Conservation (phyloP, 306 rosid species). For the Hippophae tibetana region DNA sequence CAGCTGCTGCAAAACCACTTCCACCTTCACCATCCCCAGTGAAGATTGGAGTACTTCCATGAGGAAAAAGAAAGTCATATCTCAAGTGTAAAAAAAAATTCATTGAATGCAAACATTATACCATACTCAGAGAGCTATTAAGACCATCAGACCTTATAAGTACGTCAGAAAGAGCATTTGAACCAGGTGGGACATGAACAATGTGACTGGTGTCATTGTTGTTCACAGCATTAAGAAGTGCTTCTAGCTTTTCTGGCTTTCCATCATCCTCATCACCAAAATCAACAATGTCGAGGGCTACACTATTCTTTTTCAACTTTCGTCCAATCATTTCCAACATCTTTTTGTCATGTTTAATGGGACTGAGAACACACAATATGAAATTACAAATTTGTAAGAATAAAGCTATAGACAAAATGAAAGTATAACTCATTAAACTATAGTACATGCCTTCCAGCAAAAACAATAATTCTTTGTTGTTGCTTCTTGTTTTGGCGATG, state of each 20-base stretch:
- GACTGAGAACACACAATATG: conserved; percentile 32
- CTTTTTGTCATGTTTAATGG: conserved; percentile 72
- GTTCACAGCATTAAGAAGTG: conserved; percentile 75
- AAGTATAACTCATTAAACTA: conserved; percentile 2
- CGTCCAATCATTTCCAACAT: conserved; percentile 71
- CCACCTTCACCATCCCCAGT: conserved; percentile 99
- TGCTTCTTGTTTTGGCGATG: conserved; percentile 97
- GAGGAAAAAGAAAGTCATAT: neutral
- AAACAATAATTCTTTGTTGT: conserved; percentile 90
- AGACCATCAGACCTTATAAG: conserved; percentile 51
- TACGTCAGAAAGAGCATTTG: conserved; percentile 50
- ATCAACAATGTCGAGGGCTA: conserved; percentile 78
- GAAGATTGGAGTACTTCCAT: conserved; percentile 84
- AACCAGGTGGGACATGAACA: conserved; percentile 48
- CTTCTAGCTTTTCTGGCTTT: conserved; percentile 75
- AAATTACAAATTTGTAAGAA: conserved; percentile 9
- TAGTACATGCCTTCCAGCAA: conserved; percentile 66
- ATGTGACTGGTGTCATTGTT: conserved; percentile 68
- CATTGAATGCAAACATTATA: neutral
- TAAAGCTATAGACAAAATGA: conserved; percentile 1
- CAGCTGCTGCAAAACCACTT: conserved; percentile 88
- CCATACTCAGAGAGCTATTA: conserved; percentile 1
- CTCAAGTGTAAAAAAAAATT: neutral
- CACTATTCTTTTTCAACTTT: conserved; percentile 84
- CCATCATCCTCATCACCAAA: conserved; percentile 91